Base-by-base conservation (phyloP, 306 rosid species). In the Cucurbita pepo region DNA sequence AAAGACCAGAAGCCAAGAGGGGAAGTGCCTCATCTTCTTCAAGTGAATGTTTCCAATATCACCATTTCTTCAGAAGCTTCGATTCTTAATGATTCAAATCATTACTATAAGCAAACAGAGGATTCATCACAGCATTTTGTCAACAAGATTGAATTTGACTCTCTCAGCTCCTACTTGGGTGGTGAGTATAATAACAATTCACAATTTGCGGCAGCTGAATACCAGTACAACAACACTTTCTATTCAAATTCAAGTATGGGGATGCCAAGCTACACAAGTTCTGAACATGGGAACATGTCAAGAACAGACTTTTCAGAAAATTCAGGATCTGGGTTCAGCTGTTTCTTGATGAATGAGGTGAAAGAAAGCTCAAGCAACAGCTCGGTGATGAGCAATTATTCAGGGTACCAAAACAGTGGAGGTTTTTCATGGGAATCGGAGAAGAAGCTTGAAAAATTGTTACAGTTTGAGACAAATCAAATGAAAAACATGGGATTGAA, bases 301-400 rank as follows among this genome's bases (percentile, higher is more conserved):
- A 77, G 85, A 22, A 80, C 87, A 25, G 95, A 92, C 64, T 83
- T 87, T 70, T 86, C 95, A 1, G 92, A 88, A 36, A 88, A 88
- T 38, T 88, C 94, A 21, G 91, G 71, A 59, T 80, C 96, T 0
- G 85, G 83, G 65, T 76, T 88, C 16, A 77, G 83, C 53, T 86
- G 88, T 12, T 76, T 83, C 56, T 82, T 89, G 76, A 72, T 85
- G 82, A 86, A 82, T 56, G 89, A 89, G 56, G 86, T 84, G 72
- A 90, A 88, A 77, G 96, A 90, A 50, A 84, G 87, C 54, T 91
- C 93, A 5, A 93, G 96, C 88, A 93, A 88, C 53, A 90, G 96
- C 86, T 92, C 98, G 36, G 89, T 84, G 69, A 75, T 87, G 66
- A 85, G 95, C 79, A 82, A 80, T 64, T 88, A 88, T 70, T 76